phyloP scores from a whole-genome alignment of 2,329 filamentous ascomycete species.

The Ophiocordyceps australis region DNA sequence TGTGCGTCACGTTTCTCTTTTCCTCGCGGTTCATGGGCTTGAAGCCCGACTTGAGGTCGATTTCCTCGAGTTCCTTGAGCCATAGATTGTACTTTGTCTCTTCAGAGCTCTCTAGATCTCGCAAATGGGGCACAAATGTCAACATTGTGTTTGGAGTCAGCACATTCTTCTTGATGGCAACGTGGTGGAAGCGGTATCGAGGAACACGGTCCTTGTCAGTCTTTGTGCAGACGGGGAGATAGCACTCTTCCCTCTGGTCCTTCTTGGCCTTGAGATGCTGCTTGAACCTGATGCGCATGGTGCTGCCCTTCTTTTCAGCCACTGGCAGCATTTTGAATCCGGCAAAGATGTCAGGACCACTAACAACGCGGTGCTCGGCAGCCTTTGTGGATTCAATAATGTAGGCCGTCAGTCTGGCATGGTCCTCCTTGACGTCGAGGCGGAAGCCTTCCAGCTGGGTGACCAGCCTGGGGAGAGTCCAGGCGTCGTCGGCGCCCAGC shows the following conservation, averaged over 20 bases:
- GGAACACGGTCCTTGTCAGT: conserved; percentile 33
- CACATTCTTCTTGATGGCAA: conserved; percentile 40
- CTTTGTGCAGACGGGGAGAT: conserved; percentile 25
- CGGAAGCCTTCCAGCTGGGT: conserved; percentile 18
- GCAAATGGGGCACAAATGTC: conserved; percentile 39
- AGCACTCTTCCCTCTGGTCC: conserved; percentile 22
- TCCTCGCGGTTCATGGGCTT: conserved; percentile 32
- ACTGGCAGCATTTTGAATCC: conserved; percentile 18
- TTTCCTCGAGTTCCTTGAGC: conserved; percentile 37
- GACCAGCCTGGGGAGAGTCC: conserved; percentile 24
- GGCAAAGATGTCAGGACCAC: conserved; percentile 28
- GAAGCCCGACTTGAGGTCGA: conserved; percentile 39
- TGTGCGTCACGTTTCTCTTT: conserved; percentile 27
- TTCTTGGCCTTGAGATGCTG: conserved; percentile 24
- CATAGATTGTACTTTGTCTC: conserved; percentile 35
- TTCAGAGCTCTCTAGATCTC: conserved; percentile 37
- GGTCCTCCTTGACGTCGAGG: conserved; percentile 23
- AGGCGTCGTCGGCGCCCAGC: conserved; percentile 12
- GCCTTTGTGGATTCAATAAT: conserved; percentile 25
- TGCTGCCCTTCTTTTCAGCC: conserved; percentile 16
- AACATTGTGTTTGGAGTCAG: conserved; percentile 41
- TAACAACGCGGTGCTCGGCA: conserved; percentile 18
- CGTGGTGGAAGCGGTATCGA: conserved; percentile 39
- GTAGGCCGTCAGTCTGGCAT: conserved; percentile 24
- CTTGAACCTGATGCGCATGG: conserved; percentile 33